phyloP scores from a whole-genome alignment of 768 basidiomycete species.

The Tricholomella constricta region DNA sequence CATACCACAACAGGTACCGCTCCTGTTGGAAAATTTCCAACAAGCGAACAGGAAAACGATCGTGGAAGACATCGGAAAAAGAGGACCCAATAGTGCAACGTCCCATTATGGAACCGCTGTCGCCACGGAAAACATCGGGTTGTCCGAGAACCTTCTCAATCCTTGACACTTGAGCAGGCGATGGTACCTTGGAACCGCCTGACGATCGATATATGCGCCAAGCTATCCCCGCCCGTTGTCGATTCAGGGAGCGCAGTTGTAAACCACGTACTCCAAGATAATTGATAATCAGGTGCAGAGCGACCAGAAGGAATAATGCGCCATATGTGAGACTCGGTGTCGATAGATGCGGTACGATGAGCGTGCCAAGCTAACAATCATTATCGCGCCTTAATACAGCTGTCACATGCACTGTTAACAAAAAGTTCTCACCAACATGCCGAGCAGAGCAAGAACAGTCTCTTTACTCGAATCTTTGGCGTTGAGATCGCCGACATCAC shows the following conservation, averaged over 20 bases:
- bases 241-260: conserved; percentile 57
- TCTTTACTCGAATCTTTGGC: conserved; percentile 76
- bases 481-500: conserved; percentile 70
- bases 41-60: conserved; percentile 29
- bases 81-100: conserved; percentile 53
- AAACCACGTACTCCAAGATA: conserved; percentile 62
- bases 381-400: background rate
- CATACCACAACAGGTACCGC: conserved; percentile 58
- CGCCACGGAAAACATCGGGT: conserved; percentile 41
- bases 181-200: conserved; percentile 15
- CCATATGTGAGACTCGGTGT: conserved; percentile 50
- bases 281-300: conserved; percentile 57
- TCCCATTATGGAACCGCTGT: conserved; percentile 39
- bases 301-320: conserved; percentile 51
- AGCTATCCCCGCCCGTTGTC: conserved; percentile 55
- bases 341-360: conserved; percentile 58
- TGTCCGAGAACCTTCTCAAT: conserved; percentile 47
- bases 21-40: conserved; percentile 45
- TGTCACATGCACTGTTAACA: background rate
- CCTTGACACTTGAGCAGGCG: conserved; percentile 41
- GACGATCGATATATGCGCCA: conserved; percentile 47
- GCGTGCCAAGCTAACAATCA: conserved; percentile 53
- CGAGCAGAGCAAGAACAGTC: conserved; percentile 65
- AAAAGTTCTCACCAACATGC: conserved; percentile 58
- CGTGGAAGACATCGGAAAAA: conserved; percentile 34